Conservation (phyloP, 371 early-diverging fungal genomes). For the Smittium mucronatum region DNA sequence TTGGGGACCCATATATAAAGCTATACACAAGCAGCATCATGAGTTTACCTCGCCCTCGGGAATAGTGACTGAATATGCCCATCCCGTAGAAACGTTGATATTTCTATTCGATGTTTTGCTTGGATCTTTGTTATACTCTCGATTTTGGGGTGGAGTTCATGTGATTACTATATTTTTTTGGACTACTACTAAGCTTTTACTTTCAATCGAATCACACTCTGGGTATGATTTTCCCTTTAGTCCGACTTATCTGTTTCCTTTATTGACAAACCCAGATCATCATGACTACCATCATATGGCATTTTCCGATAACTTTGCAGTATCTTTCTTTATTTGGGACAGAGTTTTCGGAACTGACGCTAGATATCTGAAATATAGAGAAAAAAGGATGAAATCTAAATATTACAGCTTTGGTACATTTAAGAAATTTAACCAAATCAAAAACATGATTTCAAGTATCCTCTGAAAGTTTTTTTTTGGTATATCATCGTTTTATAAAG, state of each 20-base stretch:
- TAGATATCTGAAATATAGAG: constrained; percentile 48
- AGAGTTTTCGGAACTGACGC: constrained; percentile 61
- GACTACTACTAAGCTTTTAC: constrained; percentile 61
- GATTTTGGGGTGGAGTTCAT: constrained; percentile 46
- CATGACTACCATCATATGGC: too few species aligned
- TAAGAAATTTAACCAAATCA: too few species aligned
- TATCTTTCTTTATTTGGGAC: constrained; percentile 76
- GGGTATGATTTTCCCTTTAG: constrained; percentile 94
- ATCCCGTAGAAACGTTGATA: constrained; percentile 62
- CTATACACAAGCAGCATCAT: constrained; percentile 88
- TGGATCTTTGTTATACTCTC: constrained; percentile 54
- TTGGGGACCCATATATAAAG: constrained; percentile 72
- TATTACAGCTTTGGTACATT: too few species aligned
- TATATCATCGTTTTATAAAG: too few species aligned
- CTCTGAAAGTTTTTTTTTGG: too few species aligned
- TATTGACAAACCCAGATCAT: too few species aligned
- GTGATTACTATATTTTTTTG: constrained; percentile 64
- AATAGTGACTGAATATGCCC: constrained; percentile 73
- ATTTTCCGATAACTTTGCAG: constrained; percentile 70
- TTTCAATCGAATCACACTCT: constrained; percentile 83
- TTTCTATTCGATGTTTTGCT: constrained; percentile 63
- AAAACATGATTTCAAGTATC: too few species aligned
- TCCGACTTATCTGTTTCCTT: constrained; percentile 57
- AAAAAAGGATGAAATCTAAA: too few species aligned
- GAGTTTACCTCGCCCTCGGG: constrained; percentile 86